Base-by-base conservation (phyloP, 176 grass and related monocot genomes). In the Lolium perenne region DNA sequence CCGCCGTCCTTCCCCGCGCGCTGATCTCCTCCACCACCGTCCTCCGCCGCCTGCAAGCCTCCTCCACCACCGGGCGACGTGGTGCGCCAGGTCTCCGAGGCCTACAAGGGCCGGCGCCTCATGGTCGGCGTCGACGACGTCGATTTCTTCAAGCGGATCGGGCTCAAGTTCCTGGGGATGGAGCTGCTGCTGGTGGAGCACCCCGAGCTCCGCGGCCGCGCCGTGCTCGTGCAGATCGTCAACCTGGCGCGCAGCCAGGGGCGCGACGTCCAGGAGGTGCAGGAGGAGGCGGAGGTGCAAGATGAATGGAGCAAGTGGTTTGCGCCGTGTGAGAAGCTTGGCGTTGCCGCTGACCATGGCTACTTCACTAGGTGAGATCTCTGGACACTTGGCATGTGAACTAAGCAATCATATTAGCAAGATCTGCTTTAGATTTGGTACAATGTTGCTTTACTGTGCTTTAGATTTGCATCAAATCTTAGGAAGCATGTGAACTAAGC, bases 91-190 rank as follows among this genome's bases (percentile, higher is more conserved):
- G 74, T 97, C 2, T 47, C 78, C 6, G 87, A 91, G 20, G 41
- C 38, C 5, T 97, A 91, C 88, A 93, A 91, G 84, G 91, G 86
- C 14, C 82, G 79, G 13, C 89, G 88, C 59, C 86, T 98, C n/a
- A 85, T 98, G 78, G 69, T 98, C 0, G 97, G 97, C 64, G 94
- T 95, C 1, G 97, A 98, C 84, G 97, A 98, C 81, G 88, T 98
- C 22, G 97, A 98, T 46, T 78, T 95, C 13, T 98, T 98, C 86
- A 98, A 98, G 74, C 93, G 97, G 10, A 98, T 98, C 21, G 94
- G 97, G 5, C 92, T 98, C 85, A 98, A 98, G 83, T 98, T 98
- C 49, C 87, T 95, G 4, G 97, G 86, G 2, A 95, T 95, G 93
- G 97, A 98, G 79, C 97, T 94, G 74, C 74, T 98, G 23, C 74